These are phyloP conservation scores for Vigna trinervia DNA, from an alignment of 306 rosid genomes.

Conservation along the genomic window DNA sequence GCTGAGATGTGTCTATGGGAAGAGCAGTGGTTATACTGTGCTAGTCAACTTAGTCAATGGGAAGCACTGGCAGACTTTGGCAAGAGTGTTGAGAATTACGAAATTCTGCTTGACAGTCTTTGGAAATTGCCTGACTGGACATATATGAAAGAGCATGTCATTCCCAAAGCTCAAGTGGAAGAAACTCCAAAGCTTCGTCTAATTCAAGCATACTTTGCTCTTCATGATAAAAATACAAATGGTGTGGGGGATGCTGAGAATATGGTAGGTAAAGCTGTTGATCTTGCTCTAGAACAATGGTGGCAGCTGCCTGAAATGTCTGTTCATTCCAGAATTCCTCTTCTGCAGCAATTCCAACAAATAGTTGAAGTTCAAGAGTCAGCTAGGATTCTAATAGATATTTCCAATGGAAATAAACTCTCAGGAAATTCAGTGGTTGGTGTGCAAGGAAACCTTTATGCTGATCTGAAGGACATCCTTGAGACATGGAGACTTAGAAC, in stretches of 20 bases:
- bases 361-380: conserved; percentile 99
- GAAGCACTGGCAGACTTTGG: conserved; percentile 95
- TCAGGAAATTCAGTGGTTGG: conserved; percentile 81
- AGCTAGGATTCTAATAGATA: conserved; percentile 77
- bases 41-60: conserved; percentile 97
- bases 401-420: conserved; percentile 83
- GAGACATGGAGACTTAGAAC: conserved; percentile 99
- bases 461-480: conserved; percentile 98
- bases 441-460: conserved; percentile 88
- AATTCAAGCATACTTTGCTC: conserved; percentile 89
- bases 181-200: conserved; percentile 95
- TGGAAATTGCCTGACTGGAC: conserved; percentile 99
- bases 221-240: conserved; percentile 88
- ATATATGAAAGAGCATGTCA: conserved; percentile 94
- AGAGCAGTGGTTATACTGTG: conserved; percentile 96
- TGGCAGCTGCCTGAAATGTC: conserved; percentile 99
- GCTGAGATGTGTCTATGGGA: conserved; percentile 99
- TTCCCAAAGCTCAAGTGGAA: conserved; percentile 99
- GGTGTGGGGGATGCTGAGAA: conserved; percentile 95
- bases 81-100: conserved; percentile 94
- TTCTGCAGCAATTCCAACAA: conserved; percentile 98
- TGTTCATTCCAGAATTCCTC: conserved; percentile 95
- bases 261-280: conserved; percentile 90
- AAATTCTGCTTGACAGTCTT: conserved; percentile 89
- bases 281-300: conserved; percentile 98